These are phyloP conservation scores for sorghum (Sorghum bicolor) DNA, from an alignment of 176 grass and related monocot species.

Conservation along the genomic window DNA sequence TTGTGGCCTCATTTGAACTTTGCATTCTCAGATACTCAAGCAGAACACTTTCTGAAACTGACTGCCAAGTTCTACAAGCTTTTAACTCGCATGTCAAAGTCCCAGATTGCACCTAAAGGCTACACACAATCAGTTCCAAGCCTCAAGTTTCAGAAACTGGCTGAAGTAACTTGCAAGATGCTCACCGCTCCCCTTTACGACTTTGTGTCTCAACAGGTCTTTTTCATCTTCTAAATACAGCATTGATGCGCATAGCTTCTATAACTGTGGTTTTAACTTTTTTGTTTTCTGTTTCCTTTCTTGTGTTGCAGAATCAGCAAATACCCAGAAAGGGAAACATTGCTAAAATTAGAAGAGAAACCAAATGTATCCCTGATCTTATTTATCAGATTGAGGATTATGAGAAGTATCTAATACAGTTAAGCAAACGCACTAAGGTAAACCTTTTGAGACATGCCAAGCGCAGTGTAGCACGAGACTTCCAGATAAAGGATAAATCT, in stretches of 20 bases:
- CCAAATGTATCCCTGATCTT: slow-evolving; percentile 81
- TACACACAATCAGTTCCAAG: slow-evolving; percentile 50
- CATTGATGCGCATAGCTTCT: not conserved
- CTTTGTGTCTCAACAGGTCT: slow-evolving; percentile 68
- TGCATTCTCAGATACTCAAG: slow-evolving; percentile 67
- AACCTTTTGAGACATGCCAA: slow-evolving; percentile 85
- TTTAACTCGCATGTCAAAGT: slow-evolving; percentile 65
- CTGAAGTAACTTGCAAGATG: slow-evolving; percentile 73
- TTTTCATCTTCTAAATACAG: not conserved
- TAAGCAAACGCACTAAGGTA: slow-evolving; percentile 72
- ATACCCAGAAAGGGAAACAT: slow-evolving; percentile 34
- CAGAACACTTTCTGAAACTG: slow-evolving; percentile 75
- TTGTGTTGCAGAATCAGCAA: slow-evolving; percentile 54
- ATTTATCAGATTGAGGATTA: slow-evolving; percentile 96
- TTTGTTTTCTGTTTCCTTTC: slow-evolving; percentile 15
- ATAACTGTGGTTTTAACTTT: slow-evolving; percentile 8
- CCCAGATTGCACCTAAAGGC: slow-evolving; percentile 75
- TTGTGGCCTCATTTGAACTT: slow-evolving; percentile 20
- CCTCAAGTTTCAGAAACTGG: slow-evolving; percentile 78
- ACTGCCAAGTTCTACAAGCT: slow-evolving; percentile 82
- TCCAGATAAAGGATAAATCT: slow-evolving; percentile 54
- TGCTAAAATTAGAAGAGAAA: slow-evolving; percentile 90
- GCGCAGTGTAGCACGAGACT: slow-evolving; percentile 84
- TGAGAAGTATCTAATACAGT: slow-evolving; percentile 85
- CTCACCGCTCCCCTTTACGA: slow-evolving; percentile 73